Evolutionary conservation across 1,139 yeast species (phyloP).

Genomic region (Hemisphaericaspora lyxosophila): DNA sequence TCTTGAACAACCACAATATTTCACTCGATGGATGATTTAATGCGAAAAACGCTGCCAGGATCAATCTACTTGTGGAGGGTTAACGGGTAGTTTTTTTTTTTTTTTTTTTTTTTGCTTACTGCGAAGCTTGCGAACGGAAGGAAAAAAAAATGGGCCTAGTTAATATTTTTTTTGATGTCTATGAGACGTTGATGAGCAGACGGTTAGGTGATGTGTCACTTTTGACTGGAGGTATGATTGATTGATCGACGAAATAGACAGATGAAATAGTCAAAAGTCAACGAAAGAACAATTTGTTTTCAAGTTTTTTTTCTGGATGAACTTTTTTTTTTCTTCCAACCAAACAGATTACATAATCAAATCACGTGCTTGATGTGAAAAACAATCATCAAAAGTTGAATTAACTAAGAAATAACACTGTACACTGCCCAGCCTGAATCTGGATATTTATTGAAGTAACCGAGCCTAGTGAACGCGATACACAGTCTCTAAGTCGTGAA

Average conservation of each 20-base stretch:
- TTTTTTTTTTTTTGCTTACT: conserved; percentile 1
- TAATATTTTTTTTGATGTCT: not conserved
- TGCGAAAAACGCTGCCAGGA: too few relatives aligned
- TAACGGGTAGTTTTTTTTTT: too few relatives aligned
- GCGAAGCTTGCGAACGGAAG: conserved; percentile 1
- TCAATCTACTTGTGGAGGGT: too few relatives aligned
- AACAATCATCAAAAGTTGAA: not conserved
- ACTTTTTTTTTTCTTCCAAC: not conserved
- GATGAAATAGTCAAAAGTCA: not conserved
- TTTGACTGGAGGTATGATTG: not conserved
- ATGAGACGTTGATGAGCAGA: not conserved
- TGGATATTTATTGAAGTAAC: too few relatives aligned
- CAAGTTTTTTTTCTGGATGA: not conserved
- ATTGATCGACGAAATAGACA: not conserved
- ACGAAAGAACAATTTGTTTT: not conserved
- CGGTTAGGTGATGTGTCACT: not conserved
- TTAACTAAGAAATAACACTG: too few relatives aligned
- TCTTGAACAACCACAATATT: too few relatives aligned
- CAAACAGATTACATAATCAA: conserved; percentile 1
- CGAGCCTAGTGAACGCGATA: too few relatives aligned
- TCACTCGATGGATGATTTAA: too few relatives aligned
- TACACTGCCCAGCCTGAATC: too few relatives aligned
- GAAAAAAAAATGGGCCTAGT: not conserved
- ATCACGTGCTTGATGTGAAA: not conserved
- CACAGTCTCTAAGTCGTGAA: too few relatives aligned